Evolutionary conservation across 78 protist genomes (phyloP).

Genomic region (Isochrysis galbana): DNA sequence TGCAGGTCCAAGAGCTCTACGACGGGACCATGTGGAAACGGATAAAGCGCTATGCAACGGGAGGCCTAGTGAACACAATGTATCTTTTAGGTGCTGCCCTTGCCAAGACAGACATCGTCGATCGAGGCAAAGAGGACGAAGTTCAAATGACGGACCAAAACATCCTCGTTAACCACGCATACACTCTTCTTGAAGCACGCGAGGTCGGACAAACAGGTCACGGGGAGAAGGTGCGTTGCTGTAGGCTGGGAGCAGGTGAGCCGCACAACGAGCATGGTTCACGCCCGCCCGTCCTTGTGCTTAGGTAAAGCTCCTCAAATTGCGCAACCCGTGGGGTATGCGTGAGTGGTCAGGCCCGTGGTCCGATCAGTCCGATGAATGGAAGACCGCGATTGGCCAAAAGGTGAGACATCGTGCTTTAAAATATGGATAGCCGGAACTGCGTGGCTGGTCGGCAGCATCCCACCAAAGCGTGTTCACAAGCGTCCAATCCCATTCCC

Average conservation of each 20-base stretch:
- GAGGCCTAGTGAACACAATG: background rate
- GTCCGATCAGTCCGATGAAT: background rate
- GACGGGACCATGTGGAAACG: background rate
- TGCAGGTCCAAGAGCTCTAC: background rate
- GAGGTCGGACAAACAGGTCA: background rate
- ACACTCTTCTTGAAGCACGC: background rate
- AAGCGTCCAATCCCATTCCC: too few relatives aligned
- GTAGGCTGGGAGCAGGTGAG: too few relatives aligned
- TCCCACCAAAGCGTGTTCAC: too few relatives aligned
- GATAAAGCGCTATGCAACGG: background rate
- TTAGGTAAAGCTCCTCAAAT: background rate
- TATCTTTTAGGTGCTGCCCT: background rate
- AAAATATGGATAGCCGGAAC: too few relatives aligned
- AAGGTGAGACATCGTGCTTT: background rate
- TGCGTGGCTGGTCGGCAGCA: too few relatives aligned
- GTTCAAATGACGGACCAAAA: background rate
- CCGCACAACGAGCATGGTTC: background rate
- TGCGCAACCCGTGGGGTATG: constrained; percentile 43
- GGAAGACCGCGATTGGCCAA: background rate
- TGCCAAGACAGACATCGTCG: too few relatives aligned
- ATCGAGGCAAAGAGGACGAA: background rate
- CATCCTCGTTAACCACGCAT: constrained; percentile 24
- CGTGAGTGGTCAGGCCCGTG: constrained; percentile 26
- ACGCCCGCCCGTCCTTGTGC: background rate
- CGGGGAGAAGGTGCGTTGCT: background rate